Percentiles rank a stretch among this genome's conserved stretches.
phyloP scores from a whole-genome alignment of 352 stramenopile species.

The Globisporangium takayamanum region DNA sequence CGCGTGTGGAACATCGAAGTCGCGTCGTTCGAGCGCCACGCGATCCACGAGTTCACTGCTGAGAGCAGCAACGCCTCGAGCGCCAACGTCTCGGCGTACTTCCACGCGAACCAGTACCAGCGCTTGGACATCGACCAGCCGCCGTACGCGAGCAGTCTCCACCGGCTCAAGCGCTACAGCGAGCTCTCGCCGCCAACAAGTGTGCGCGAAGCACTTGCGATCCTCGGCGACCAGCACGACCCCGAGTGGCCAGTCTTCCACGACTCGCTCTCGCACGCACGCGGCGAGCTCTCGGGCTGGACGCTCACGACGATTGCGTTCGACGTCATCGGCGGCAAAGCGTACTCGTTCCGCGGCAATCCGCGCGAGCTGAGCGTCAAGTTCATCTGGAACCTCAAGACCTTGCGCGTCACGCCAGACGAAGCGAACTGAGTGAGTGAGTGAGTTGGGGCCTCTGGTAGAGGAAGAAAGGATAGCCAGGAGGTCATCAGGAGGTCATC shows the following conservation, averaged over 20 bases:
- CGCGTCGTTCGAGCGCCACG: slow-evolving; percentile 49
- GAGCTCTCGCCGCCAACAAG: slow-evolving; percentile 33
- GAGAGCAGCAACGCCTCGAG: background rate
- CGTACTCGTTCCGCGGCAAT: slow-evolving; percentile 49
- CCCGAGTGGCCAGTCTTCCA: slow-evolving; percentile 57
- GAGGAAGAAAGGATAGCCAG: background rate
- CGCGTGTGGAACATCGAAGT: slow-evolving; percentile 68
- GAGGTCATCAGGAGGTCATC: no score
- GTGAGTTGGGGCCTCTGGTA: background rate
- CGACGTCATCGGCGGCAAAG: slow-evolving; percentile 33
- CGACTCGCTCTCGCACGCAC: slow-evolving; percentile 44
- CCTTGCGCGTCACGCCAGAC: slow-evolving; percentile 24
- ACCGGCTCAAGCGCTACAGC: slow-evolving; percentile 55
- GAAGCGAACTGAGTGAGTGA: slow-evolving; percentile 1
- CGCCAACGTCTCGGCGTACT: slow-evolving; percentile 34
- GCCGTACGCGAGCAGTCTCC: slow-evolving; percentile 57
- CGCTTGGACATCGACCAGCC: slow-evolving; percentile 50
- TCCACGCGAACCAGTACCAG: slow-evolving; percentile 77
- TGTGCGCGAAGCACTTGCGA: slow-evolving; percentile 31
- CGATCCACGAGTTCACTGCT: slow-evolving; percentile 30
- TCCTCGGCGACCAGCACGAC: slow-evolving; percentile 69
- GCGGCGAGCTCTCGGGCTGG: slow-evolving; percentile 59
- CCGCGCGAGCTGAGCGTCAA: slow-evolving; percentile 23
- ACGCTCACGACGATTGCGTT: slow-evolving; percentile 68
- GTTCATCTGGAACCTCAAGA: slow-evolving; percentile 43